These are phyloP conservation scores for Cercospora sp. DNA, from an alignment of 2,329 filamentous ascomycete genomes.

Conservation along the genomic window DNA sequence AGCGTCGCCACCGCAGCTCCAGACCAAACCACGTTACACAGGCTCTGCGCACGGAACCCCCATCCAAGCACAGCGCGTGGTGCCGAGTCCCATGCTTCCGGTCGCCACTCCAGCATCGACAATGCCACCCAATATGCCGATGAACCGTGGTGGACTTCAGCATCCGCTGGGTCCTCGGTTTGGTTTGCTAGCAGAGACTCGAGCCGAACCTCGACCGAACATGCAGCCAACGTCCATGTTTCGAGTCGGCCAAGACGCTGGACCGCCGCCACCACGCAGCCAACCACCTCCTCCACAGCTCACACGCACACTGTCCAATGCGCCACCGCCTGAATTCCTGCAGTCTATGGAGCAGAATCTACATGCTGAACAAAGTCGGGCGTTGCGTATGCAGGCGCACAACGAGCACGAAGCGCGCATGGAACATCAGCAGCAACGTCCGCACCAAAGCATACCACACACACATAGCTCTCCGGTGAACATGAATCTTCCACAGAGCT, in stretches of 20 bases:
- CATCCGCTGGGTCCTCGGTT: slow-evolving; percentile 36
- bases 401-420: slow-evolving; percentile 31
- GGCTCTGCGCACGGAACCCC: slow-evolving; percentile 37
- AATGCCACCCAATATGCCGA: slow-evolving; percentile 28
- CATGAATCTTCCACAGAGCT: slow-evolving; percentile 20
- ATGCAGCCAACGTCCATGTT: slow-evolving; percentile 22
- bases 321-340: slow-evolving; percentile 28
- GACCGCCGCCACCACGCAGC: slow-evolving; percentile 25
- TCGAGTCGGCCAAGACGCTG: slow-evolving; percentile 25
- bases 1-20: slow-evolving; percentile 40
- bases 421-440: slow-evolving; percentile 29
- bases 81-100: slow-evolving; percentile 32
- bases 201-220: slow-evolving; percentile 33
- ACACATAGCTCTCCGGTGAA: slow-evolving; percentile 35
- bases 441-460: slow-evolving; percentile 22
- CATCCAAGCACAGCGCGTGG: slow-evolving; percentile 31
- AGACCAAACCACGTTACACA: slow-evolving; percentile 35
- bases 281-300: slow-evolving; percentile 29
- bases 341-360: slow-evolving; percentile 28
- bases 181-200: slow-evolving; percentile 36
- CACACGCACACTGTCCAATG: slow-evolving; percentile 24
- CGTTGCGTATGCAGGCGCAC: slow-evolving; percentile 32
- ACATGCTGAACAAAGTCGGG: slow-evolving; percentile 36
- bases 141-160: slow-evolving; percentile 27
- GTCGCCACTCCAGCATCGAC: slow-evolving; percentile 29